phyloP scores from a whole-genome alignment of 2,329 filamentous ascomycete species.

The Ceratocystis albifundus region DNA sequence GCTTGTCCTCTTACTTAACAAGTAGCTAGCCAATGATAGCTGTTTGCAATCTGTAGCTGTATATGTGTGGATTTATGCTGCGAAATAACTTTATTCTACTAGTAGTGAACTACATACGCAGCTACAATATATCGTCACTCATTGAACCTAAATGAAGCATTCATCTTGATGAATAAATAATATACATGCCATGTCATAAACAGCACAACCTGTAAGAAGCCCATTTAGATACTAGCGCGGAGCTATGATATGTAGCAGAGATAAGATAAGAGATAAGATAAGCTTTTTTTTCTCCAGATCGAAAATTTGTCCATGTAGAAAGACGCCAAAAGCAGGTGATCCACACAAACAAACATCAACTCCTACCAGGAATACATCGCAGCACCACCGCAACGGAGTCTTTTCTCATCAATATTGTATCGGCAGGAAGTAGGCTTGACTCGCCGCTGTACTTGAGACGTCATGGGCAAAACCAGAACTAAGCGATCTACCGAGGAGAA shows the following conservation, averaged over 20 bases:
- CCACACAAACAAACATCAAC: neutral
- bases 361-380: neutral
- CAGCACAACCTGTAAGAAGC: constrained; percentile 12
- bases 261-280: constrained; percentile 27
- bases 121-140: too few species aligned
- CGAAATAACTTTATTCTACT: neutral
- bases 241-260: constrained; percentile 1
- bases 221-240: constrained; percentile 4
- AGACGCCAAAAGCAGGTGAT: neutral
- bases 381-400: neutral
- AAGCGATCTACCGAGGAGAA: constrained; percentile 35
- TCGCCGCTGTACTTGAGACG: constrained; percentile 20
- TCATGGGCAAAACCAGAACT: constrained; percentile 37
- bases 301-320: constrained; percentile 19
- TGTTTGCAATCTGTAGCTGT: neutral
- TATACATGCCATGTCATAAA: too few species aligned
- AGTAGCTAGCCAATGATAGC: neutral
- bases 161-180: too few species aligned
- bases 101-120: too few species aligned
- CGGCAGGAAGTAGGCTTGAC: neutral
- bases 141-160: too few species aligned
- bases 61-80: neutral
- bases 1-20: neutral
- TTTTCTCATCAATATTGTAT: neutral
- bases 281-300: neutral